Conservation (phyloP, 441 rosid genomes). For the Gossypium davidsonii region DNA sequence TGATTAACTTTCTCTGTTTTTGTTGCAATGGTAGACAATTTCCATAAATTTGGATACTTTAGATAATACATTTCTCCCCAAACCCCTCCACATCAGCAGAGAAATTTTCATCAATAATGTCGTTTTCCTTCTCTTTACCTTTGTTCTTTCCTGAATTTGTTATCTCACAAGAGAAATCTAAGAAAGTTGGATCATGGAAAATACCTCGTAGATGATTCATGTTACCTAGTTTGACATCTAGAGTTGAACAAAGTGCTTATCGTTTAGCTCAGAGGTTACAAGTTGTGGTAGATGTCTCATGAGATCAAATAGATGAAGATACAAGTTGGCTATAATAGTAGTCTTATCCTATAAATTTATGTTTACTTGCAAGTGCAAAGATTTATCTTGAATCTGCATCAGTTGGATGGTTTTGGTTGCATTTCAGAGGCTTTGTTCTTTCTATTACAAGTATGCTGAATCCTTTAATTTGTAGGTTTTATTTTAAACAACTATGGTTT, state of each 20-base stretch:
- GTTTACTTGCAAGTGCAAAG: neutral
- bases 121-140: neutral
- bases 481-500: neutral
- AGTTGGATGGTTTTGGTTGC: neutral
- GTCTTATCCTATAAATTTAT: neutral
- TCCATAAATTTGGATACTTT: neutral
- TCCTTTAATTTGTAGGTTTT: neutral
- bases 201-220: neutral
- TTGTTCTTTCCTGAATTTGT: neutral
- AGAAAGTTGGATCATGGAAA: neutral
- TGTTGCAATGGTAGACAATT: neutral
- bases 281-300: neutral
- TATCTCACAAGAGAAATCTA: neutral
- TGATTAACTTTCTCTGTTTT: neutral
- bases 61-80: neutral
- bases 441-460: neutral
- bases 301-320: neutral
- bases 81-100: neutral
- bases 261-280: neutral
- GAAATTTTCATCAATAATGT: neutral
- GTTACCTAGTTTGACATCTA: neutral
- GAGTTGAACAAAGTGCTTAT: neutral
- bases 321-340: neutral
- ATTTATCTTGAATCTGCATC: neutral
- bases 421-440: neutral